Base-by-base conservation (phyloP, 257 asterid genomes). In the Plantago major region DNA sequence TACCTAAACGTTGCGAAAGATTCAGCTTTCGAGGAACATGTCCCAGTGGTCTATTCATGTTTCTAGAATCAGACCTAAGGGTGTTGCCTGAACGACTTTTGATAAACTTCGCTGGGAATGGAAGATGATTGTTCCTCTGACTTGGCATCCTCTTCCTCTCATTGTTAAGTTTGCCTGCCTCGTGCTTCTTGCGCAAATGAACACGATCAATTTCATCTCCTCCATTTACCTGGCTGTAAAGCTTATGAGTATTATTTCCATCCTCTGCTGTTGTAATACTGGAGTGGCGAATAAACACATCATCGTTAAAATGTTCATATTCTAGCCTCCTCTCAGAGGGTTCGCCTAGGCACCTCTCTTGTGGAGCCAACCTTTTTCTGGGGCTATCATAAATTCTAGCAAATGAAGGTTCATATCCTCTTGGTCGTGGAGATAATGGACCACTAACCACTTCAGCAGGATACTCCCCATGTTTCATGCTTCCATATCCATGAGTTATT, bases 31-130 rank as follows among this genome's bases (percentile, higher is more conserved):
- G 71, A 45, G 69, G 68, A 69, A 63, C 46, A 17, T 86, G 94
- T 52, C 90, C 94, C 67, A 87, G 55, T 40, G 90, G 74, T 65
- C 72, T 76, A 70, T 79, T 87, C 62, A 87, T 71, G 76, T 81
- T 90, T 67, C 85, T 70, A 55, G 64, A 61, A 59, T 67, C 69
- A 37, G 79, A 70, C 61, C 63, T 70, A 54, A 26, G 51, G 58
- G 74, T 55, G 60, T 74, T 40, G 45, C 73, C 60, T 48, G 64
- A 61, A 50, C 19, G 66, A 58, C 73, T 66, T 18, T 30, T 56
- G 5, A 30, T 30, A 3, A 30, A 30, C 37, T 30, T 30, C 5
- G 37, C 37, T 2, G 37, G 37, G 37, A 30, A 5, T 5, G 37
- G 37, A 3, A 30, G 37, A 30, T 30, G 37, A 30, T 30, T 30